phyloP scores from a whole-genome alignment of 2,329 filamentous ascomycete genomes.

The Beauveria varroae region DNA sequence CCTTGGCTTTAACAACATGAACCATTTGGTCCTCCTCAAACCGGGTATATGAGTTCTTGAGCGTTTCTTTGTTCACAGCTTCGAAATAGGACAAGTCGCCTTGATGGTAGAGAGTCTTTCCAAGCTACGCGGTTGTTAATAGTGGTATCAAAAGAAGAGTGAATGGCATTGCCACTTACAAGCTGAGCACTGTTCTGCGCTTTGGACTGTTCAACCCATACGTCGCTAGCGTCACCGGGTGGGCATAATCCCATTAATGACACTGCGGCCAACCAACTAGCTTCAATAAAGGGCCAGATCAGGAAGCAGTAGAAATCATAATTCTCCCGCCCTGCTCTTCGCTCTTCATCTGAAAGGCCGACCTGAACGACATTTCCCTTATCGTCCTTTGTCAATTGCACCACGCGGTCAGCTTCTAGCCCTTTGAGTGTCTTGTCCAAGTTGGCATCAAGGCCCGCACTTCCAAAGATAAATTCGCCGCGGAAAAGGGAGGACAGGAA shows the following conservation, averaged over 20 bases:
- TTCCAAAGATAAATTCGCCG: slow-evolving; percentile 93
- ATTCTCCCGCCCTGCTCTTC: slow-evolving; percentile 77
- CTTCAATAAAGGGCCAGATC: slow-evolving; percentile 97
- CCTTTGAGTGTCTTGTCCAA: slow-evolving; percentile 70
- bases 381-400: slow-evolving; percentile 55
- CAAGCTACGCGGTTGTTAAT: slow-evolving; percentile 47
- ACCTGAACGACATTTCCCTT: slow-evolving; percentile 54
- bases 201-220: slow-evolving; percentile 72
- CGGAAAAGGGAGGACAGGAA: slow-evolving; percentile 93
- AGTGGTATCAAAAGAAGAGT: not conserved
- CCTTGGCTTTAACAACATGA: slow-evolving; percentile 61
- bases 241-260: slow-evolving; percentile 81
- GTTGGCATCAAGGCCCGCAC: slow-evolving; percentile 74
- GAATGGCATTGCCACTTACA: slow-evolving; percentile 37
- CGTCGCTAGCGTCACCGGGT: slow-evolving; percentile 45
- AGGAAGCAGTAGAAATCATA: slow-evolving; percentile 99
- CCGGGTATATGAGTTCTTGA: slow-evolving; percentile 84
- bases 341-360: slow-evolving; percentile 69
- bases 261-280: slow-evolving; percentile 84
- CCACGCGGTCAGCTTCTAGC: slow-evolving; percentile 71
- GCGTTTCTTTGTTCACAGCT: slow-evolving; percentile 94
- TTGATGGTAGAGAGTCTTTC: slow-evolving; percentile 96
- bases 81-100: slow-evolving; percentile 96
- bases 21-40: slow-evolving; percentile 91
- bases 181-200: slow-evolving; percentile 77